These are phyloP conservation scores for Hylodesmum podocarpum DNA, from an alignment of 306 rosid genomes.

Conservation along the genomic window DNA sequence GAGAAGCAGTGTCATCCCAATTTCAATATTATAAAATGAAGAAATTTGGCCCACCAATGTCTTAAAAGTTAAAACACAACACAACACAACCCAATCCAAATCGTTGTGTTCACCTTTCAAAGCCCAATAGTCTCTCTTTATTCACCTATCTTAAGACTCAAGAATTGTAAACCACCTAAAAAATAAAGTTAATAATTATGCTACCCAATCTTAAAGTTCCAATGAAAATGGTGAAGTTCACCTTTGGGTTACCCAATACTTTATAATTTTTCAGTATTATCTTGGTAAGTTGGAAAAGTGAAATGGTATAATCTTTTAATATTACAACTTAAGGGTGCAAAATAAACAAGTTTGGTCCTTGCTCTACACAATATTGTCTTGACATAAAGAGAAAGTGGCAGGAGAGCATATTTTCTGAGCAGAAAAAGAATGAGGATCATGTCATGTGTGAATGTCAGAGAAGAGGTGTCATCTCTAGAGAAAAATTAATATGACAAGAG, in stretches of 20 bases:
- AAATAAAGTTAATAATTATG: neutral
- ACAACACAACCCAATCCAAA: neutral
- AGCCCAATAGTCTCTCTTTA: neutral
- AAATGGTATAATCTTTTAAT: no score
- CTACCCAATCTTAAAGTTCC: no score
- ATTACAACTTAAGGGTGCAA: neutral
- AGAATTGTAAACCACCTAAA: neutral
- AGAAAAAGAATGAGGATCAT: constrained; percentile 22
- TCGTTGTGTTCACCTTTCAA: neutral
- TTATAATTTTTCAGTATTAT: no score
- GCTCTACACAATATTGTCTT: no score
- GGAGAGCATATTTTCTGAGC: neutral
- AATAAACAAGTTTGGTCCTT: neutral
- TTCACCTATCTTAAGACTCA: neutral
- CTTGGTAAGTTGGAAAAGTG: no score
- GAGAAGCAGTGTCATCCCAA: neutral
- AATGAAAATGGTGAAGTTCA: no score
- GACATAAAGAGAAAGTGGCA: neutral
- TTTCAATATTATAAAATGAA: neutral
- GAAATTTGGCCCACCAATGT: neutral
- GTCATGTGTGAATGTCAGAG: constrained; percentile 37
- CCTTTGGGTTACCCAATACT: no score
- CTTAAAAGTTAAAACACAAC: neutral
- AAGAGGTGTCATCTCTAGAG: neutral
- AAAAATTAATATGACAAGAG: neutral